These are phyloP conservation scores for Erythrophleum fordii DNA, from an alignment of 306 rosid species.

Conservation along the genomic window DNA sequence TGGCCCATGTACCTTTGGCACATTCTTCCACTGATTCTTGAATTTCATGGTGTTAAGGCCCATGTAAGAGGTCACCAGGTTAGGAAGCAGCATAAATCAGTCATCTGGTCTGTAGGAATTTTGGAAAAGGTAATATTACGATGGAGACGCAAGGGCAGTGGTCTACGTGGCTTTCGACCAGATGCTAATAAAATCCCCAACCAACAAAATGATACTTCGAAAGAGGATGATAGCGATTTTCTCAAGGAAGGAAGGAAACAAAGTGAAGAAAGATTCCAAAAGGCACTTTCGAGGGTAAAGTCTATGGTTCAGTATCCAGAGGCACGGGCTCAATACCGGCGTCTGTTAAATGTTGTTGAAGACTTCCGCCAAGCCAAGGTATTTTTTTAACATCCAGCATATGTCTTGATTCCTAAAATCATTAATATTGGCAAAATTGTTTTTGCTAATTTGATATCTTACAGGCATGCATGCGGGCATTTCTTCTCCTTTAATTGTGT, in stretches of 20 bases:
- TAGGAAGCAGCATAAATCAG: conserved; percentile 68
- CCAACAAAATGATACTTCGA: conserved; percentile 28
- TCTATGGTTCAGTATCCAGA: conserved; percentile 97
- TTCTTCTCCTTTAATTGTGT: not conserved
- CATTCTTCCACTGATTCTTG: conserved; percentile 44
- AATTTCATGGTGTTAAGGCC: conserved; percentile 63
- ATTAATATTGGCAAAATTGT: conserved; percentile 16
- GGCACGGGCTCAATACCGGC: conserved; percentile 89
- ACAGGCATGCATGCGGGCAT: not conserved
- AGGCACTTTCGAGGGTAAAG: conserved; percentile 90
- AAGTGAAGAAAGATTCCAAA: conserved; percentile 78
- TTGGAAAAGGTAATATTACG: conserved; percentile 84
- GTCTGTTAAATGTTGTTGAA: conserved; percentile 79
- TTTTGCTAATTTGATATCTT: conserved; percentile 12
- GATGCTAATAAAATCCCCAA: conserved; percentile 52
- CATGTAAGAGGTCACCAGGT: conserved; percentile 96
- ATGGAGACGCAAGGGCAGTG: conserved; percentile 93
- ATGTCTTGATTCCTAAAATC: not conserved
- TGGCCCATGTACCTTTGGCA: conserved; percentile 11
- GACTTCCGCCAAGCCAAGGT: conserved; percentile 78
- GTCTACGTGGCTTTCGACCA: conserved; percentile 77
- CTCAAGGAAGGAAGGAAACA: conserved; percentile 85
- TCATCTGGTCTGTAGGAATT: conserved; percentile 90
- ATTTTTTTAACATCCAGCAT: not conserved
- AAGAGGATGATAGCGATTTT: conserved; percentile 80